These are phyloP conservation scores for Sclerotinia trifoliorum DNA, from an alignment of 2,329 filamentous ascomycete genomes.

Conservation along the genomic window DNA sequence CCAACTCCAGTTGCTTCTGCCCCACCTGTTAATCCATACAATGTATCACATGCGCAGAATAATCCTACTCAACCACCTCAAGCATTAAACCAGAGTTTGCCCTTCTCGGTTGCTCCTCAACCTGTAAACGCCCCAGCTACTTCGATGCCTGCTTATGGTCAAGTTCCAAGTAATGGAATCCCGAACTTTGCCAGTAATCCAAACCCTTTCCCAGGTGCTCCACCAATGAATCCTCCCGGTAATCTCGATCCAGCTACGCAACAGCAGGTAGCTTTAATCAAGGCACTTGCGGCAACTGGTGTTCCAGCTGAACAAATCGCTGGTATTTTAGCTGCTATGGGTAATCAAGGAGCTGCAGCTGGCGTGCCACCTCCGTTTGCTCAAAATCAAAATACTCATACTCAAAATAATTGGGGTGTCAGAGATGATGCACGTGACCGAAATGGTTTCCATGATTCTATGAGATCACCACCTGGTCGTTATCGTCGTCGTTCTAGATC, in stretches of 20 bases:
- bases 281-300: slow-evolving; percentile 72
- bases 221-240: slow-evolving; percentile 41
- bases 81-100: slow-evolving; percentile 34
- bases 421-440: slow-evolving; percentile 54
- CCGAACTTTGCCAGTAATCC: slow-evolving; percentile 43
- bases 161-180: slow-evolving; percentile 42
- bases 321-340: slow-evolving; percentile 46
- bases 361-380: slow-evolving; percentile 33
- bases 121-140: slow-evolving; percentile 57
- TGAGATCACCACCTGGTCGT: slow-evolving; percentile 59
- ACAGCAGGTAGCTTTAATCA: slow-evolving; percentile 71
- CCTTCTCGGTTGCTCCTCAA: slow-evolving; percentile 47
- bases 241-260: slow-evolving; percentile 55
- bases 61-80: slow-evolving; percentile 39
- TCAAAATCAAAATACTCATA: slow-evolving; percentile 37
- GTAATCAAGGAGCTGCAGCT: slow-evolving; percentile 36
- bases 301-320: slow-evolving; percentile 72
- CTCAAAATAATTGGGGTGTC: slow-evolving; percentile 45
- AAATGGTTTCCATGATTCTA: slow-evolving; percentile 48
- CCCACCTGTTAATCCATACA: slow-evolving; percentile 41
- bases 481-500: slow-evolving; percentile 68
- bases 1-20: slow-evolving; percentile 33
- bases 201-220: slow-evolving; percentile 42
- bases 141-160: slow-evolving; percentile 36
- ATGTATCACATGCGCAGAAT: slow-evolving; percentile 50